Evolutionary conservation across 495 filamentous ascomycete genomes (phyloP), one percentile per base, ranked within the genome.

Genomic region (Thermothielavioides terrestris): DNA sequence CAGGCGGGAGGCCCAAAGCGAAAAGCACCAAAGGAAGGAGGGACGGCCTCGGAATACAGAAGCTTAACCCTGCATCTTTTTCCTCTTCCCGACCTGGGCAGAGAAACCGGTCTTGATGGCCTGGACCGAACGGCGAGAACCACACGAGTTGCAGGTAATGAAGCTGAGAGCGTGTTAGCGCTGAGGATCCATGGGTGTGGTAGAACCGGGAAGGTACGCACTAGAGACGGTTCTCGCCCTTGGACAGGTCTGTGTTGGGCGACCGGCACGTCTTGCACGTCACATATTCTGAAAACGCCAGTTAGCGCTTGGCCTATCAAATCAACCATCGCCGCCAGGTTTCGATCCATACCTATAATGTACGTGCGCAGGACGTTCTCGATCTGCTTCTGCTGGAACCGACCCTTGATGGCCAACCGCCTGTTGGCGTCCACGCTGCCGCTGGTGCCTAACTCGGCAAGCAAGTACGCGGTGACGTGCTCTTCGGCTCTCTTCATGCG

Each of bases 71-170:
- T 52, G 64, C 68, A 73, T 74, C 73, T 76, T 76, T 75, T 81
- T 88, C 74, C 92, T 82, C 84, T 95, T 95, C 63, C 91, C 91
- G 69, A 98, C 86, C 72, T 94, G 89, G 67, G 88, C 88, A 62
- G 88, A 88, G 88, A 97, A 98, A 87, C 92, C 92, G 35, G 88
- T 95, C 83, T 97, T 98, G 84, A 98, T 97, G 45, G 92, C 88
- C 51, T 87, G 85, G 68, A 98, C 92, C 56, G 81, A 88, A 62
- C 94, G 85, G 65, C 91, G 80, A 45, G 83, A 89, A 45, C 88
- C 87, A 61, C 94, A 96, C 18, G 85, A 88, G 74, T 72, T 72
- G 66, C 69, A 72, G 22, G 69, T 72, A 52, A 72, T 72, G 61
- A 74, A 72, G 59, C 55, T 58, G 32, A 9, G 15, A n/a, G 10